Conservation (phyloP, 208 protist genomes). For the Polymyxa betae region DNA sequence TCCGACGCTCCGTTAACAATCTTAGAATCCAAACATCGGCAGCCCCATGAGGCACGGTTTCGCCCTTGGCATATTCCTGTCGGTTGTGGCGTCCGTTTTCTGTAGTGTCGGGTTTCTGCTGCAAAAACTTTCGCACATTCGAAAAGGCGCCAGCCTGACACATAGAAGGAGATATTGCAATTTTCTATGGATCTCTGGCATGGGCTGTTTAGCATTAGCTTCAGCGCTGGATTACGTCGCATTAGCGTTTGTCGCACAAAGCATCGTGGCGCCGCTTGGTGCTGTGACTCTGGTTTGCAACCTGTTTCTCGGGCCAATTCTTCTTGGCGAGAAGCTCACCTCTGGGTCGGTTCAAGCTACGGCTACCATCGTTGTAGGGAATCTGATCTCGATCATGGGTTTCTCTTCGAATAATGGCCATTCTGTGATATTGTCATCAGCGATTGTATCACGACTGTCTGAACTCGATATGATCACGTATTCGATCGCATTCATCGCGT, state of each 20-base stretch:
- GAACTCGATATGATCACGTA: background rate
- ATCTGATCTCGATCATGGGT: background rate
- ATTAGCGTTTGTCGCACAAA: slow-evolving; percentile 18
- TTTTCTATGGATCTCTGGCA: background rate
- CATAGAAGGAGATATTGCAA: background rate
- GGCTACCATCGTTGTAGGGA: background rate
- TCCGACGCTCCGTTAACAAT: no score
- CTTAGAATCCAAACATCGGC: no score
- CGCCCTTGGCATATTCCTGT: background rate
- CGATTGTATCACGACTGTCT: background rate
- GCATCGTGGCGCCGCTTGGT: slow-evolving; percentile 21
- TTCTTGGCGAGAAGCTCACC: slow-evolving; percentile 36
- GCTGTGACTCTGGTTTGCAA: background rate
- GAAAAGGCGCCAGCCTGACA: no score
- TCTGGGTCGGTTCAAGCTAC: background rate
- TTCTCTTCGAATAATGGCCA: background rate
- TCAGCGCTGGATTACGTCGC: background rate
- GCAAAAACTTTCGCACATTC: background rate
- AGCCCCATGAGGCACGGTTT: no score
- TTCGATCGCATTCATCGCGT: background rate
- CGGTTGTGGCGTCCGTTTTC: background rate
- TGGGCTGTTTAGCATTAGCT: background rate
- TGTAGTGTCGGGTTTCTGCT: background rate
- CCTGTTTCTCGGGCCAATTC: background rate
- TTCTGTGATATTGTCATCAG: background rate